Evolutionary conservation across 257 asterid species (phyloP).

Genomic region (Solanum chiquidenum): DNA sequence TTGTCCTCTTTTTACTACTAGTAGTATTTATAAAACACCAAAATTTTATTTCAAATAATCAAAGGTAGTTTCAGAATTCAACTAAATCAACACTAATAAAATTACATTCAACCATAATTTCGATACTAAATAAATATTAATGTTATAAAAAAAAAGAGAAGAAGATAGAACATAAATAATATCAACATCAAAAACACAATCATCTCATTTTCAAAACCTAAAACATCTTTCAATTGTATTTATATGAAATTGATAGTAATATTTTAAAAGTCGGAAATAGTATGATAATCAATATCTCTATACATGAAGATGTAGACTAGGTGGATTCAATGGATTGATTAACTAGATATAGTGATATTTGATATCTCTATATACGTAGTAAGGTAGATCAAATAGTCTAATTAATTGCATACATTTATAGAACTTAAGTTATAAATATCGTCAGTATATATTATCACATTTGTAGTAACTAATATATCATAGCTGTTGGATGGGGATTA

Average conservation of each 20-base stretch:
- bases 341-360: neutral
- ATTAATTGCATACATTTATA: neutral
- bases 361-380: neutral
- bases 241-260: neutral
- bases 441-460: neutral
- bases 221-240: neutral
- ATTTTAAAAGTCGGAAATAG: neutral
- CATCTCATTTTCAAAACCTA: neutral
- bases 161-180: neutral
- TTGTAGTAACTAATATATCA: neutral
- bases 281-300: neutral
- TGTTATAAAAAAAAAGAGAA: no score
- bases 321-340: neutral
- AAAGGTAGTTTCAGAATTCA: neutral
- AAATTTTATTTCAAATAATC: neutral
- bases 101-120: no score
- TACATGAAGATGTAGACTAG: neutral
- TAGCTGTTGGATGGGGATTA: neutral
- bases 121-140: neutral
- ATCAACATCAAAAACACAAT: neutral
- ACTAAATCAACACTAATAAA: no score
- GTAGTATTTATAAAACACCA: neutral
- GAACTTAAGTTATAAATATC: neutral
- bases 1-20: neutral
- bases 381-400: neutral